Conservation (phyloP, 2,329 filamentous ascomycete species). For the Colletotrichum paranaense region DNA sequence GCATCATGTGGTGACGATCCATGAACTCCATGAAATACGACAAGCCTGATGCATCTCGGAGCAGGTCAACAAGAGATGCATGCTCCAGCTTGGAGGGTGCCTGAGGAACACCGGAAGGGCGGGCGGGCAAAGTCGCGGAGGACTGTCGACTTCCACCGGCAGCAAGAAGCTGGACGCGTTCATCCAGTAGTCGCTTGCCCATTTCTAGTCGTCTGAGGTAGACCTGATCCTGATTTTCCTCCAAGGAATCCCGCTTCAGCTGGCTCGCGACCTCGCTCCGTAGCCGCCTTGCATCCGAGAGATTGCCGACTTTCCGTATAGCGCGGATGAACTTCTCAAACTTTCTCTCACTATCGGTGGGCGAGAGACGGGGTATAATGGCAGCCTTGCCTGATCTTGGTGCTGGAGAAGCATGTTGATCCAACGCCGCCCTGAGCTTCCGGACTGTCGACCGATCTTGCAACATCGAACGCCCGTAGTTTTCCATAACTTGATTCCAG, state of each 20-base stretch:
- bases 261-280: constrained; percentile 93
- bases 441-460: constrained; percentile 96
- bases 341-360: constrained; percentile 87
- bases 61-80: constrained; percentile 83
- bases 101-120: constrained; percentile 31
- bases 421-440: constrained; percentile 89
- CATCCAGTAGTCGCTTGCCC: constrained; percentile 89
- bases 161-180: constrained; percentile 85
- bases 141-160: constrained; percentile 67
- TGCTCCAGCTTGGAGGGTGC: constrained; percentile 73
- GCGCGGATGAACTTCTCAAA: constrained; percentile 95
- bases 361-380: constrained; percentile 81
- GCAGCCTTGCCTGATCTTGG: constrained; percentile 73
- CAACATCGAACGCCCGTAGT: constrained; percentile 84
- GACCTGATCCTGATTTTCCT: constrained; percentile 83
- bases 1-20: constrained; percentile 89
- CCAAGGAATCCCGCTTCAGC: constrained; percentile 82
- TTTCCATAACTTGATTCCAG: constrained; percentile 97
- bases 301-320: constrained; percentile 87
- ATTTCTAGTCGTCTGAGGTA: constrained; percentile 93
- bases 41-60: constrained; percentile 88
- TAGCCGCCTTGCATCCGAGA: constrained; percentile 93
- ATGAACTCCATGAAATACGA: constrained; percentile 99
- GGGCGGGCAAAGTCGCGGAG: constrained; percentile 37
- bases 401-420: constrained; percentile 90